Evolutionary conservation across 495 filamentous ascomycete species (phyloP).

Genomic region (Aspergillus leporis): DNA sequence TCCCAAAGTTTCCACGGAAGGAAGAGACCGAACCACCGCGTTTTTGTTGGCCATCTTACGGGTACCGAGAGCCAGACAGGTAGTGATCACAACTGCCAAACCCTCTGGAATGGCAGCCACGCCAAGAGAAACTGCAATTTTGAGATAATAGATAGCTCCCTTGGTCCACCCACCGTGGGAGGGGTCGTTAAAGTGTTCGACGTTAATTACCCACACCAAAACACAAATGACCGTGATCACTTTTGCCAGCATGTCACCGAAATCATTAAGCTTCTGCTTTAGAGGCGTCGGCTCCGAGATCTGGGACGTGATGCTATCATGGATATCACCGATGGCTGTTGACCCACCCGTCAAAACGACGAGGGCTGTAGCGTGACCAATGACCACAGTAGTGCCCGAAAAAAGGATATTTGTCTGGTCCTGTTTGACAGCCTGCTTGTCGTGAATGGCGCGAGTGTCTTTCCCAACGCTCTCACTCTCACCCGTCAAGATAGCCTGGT

Average conservation of each 20-base stretch:
- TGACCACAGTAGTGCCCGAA: slow-evolving; percentile 96
- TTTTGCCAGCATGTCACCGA: slow-evolving; percentile 94
- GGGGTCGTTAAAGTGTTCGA: slow-evolving; percentile 93
- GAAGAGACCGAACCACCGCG: slow-evolving; percentile 91
- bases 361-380: slow-evolving; percentile 87
- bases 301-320: slow-evolving; percentile 96
- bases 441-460: slow-evolving; percentile 66
- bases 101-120: slow-evolving; percentile 98
- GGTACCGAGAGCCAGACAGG: slow-evolving; percentile 91
- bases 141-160: slow-evolving; percentile 99
- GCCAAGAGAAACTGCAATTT: slow-evolving; percentile 98
- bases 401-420: slow-evolving; percentile 98
- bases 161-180: slow-evolving; percentile 93
- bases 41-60: slow-evolving; percentile 99
- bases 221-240: slow-evolving; percentile 97
- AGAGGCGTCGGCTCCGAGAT: slow-evolving; percentile 96
- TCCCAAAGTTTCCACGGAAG: slow-evolving; percentile 95
- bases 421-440: slow-evolving; percentile 89
- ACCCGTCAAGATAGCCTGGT: slow-evolving; percentile 97
- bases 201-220: slow-evolving; percentile 97
- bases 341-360: slow-evolving; percentile 88
- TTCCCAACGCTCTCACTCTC: slow-evolving; percentile 98
- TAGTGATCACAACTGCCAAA: slow-evolving; percentile 96
- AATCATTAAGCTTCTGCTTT: slow-evolving; percentile 98
- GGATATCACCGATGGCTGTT: slow-evolving; percentile 98